Evolutionary conservation across 2,329 filamentous ascomycete species (phyloP), one percentile per base, ranked within the genome.

Genomic region (Coccinonectria pachysandricola): DNA sequence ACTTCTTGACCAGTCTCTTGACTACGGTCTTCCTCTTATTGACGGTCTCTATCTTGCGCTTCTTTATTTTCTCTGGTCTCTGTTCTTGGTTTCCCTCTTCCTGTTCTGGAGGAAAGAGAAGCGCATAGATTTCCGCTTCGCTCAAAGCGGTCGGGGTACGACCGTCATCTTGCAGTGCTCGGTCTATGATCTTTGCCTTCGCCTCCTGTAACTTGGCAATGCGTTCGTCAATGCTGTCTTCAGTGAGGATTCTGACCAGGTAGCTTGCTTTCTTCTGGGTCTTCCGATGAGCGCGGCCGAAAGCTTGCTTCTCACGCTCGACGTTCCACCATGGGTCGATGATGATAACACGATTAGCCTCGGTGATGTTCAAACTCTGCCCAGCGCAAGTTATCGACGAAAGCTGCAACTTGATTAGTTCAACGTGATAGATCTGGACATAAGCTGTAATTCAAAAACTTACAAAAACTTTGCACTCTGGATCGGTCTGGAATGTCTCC

Each of bases 301-400:
- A 64, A 0, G 70, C 75, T 40, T 84, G 79, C n/a, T 72, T 55
- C 38, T 84, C 75, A 0, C 61, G 49, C 0, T 64, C 57, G 2
- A 50, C 50, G 30, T 83, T 82, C 71, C 72, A 84, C 68, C 69
- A 75, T 0, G 59, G 51, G 16, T 76, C 70, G 0, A 69, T 26
- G 0, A 68, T 51, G 12, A 75, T 70, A 12, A 71, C 64, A 4
- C 68, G 60, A 24, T 69, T 72, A 1, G 61, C 62, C 3, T 35
- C 48, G 0, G 45, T 54, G 0, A 67, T 31, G 20, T 66, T 64
- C 26, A 60, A 54, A 14, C 49, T 54, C 8, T 57, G 50, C 0
- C 51, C 51, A 1, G 58, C 55, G 9, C 48, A 52, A 10, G 34
- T 43, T 17, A 63, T 33, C 0, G 53, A 52, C 0, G 50, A 34